Evolutionary conservation across 805 yeast genomes (phyloP), one percentile per base, ranked within the genome.

Genomic region (Ogataea methanolica): DNA sequence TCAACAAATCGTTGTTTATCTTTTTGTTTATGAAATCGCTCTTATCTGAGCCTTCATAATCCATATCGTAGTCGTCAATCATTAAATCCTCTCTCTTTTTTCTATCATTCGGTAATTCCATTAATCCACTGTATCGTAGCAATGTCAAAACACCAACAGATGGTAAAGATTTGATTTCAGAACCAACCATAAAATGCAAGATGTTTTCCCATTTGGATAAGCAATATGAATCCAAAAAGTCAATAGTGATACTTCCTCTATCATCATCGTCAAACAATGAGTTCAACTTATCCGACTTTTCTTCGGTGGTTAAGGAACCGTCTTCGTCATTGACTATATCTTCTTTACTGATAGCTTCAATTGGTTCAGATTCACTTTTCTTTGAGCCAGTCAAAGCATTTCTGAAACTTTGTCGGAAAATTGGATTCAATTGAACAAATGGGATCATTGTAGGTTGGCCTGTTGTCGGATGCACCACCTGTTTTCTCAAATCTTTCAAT

Each of bases 121-220:
- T 91, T 44, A 94, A 72, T 2, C 92, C 92, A 51, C 96, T 85
- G 69, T 83, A 89, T 53, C 79, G 76, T 42, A 94, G 71, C 26
- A 94, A 71, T 16, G 82, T 77, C 43, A 94, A 71, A 0, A 92
- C 97, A 16, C 92, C 91, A n/a, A 77, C 75, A 42, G 91, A 83
- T 3, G 97, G 96, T 2, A 79, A 69, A 16, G 73, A 75, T 11
- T 78, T 73, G 41, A 83, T 69, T 44, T 88, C 87, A 0, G 97
- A 88, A 2, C 98, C 97, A 39, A 94, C 99, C 98, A 94, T 92
- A 70, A 85, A 94, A 72, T 94, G 98, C 57, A 94, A 72, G 56
- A 94, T 92, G 7, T 88, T 80, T 63, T 94, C 99, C 99, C 99
- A 94, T 61, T 86, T 89, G 41, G 76, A 78, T 6, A 89, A 77